phyloP scores from a whole-genome alignment of 2,329 filamentous ascomycete genomes.

The Paecilomyces sp. region DNA sequence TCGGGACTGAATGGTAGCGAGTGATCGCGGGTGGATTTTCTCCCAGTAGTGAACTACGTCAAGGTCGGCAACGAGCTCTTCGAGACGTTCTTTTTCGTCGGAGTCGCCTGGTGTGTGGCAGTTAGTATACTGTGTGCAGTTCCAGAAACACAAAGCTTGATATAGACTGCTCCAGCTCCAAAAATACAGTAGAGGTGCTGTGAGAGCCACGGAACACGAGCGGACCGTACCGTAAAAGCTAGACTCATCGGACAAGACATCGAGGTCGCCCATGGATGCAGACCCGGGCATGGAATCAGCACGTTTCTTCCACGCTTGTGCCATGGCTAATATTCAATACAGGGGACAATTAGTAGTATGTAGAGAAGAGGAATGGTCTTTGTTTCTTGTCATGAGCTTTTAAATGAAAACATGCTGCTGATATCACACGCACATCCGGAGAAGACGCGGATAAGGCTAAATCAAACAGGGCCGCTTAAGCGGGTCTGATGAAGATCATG shows the following conservation, averaged over 20 bases:
- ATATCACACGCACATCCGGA: constrained; percentile 1
- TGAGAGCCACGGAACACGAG: neutral
- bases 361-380: neutral
- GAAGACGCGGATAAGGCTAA: neutral
- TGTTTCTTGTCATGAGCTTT: neutral
- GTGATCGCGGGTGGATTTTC: constrained; percentile 18
- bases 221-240: constrained; percentile 35
- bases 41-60: constrained; percentile 47
- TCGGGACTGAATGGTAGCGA: constrained; percentile 26
- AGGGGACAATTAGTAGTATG: neutral
- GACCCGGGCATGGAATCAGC: neutral
- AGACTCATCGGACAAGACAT: constrained; percentile 35
- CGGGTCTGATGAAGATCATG: neutral
- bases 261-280: neutral
- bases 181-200: neutral
- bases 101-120: constrained; percentile 46
- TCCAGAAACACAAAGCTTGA: neutral
- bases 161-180: neutral
- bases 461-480: neutral
- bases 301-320: neutral
- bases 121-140: neutral
- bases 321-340: neutral
- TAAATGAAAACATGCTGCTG: neutral
- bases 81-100: constrained; percentile 40
- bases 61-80: constrained; percentile 46